phyloP scores from a whole-genome alignment of 768 basidiomycete species.

The Epithele typhae region DNA sequence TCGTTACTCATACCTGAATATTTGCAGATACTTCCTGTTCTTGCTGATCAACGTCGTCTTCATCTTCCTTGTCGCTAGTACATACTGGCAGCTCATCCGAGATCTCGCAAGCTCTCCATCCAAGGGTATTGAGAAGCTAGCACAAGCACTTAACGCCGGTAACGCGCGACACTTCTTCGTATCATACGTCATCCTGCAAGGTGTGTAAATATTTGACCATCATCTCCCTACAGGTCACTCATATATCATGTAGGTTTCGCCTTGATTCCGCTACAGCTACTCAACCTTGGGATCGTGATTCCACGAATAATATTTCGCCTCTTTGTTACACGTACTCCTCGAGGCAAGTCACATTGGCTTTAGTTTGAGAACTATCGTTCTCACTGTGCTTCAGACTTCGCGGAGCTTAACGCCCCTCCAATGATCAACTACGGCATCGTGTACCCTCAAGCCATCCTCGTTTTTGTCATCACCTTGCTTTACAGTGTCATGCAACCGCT shows the following conservation, averaged over 20 bases:
- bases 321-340: conserved; percentile 83
- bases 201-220: conserved; percentile 29
- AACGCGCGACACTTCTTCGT: conserved; percentile 81
- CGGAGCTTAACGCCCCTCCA: conserved; percentile 94
- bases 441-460: conserved; percentile 93
- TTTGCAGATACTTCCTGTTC: conserved; percentile 84
- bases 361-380: background rate
- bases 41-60: conserved; percentile 90
- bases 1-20: background rate
- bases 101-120: conserved; percentile 93
- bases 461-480: conserved; percentile 91
- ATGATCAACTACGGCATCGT: conserved; percentile 98
- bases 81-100: conserved; percentile 86
- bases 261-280: conserved; percentile 92
- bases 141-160: conserved; percentile 74
- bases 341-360: conserved; percentile 47
- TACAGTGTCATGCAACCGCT: conserved; percentile 96
- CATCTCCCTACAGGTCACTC: background rate
- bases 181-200: conserved; percentile 82
- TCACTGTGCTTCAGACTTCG: conserved; percentile 60
- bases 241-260: conserved; percentile 59
- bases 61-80: conserved; percentile 88
- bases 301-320: conserved; percentile 70
- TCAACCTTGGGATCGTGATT: conserved; percentile 87
- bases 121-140: conserved; percentile 91